Percentiles rank a stretch among this genome's conserved stretches.
Conservation (phyloP, 177 flowering plant genomes). For the Vitis hybrid region DNA sequence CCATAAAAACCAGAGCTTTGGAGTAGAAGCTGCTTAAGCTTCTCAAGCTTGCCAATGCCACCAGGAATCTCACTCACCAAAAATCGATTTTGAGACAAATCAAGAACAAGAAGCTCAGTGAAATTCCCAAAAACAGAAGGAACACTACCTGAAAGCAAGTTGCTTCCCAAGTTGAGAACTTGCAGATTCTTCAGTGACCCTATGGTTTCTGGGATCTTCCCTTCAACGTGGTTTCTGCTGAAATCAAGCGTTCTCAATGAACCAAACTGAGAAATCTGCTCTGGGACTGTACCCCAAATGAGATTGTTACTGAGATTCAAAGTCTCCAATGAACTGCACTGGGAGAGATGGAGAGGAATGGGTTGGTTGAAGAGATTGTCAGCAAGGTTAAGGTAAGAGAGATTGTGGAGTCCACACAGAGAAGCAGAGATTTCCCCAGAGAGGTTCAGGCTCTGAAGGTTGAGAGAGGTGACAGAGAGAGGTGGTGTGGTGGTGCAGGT, state of each 20-base stretch:
- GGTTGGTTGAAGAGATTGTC: slow-evolving; percentile 71
- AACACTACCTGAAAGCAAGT: slow-evolving; percentile 68
- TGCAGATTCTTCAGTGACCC: slow-evolving; percentile 50
- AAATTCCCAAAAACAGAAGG: slow-evolving; percentile 60
- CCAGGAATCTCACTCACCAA: slow-evolving; percentile 64
- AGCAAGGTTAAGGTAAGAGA: slow-evolving; percentile 66
- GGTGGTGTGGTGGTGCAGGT: slow-evolving; percentile 41
- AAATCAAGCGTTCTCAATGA: slow-evolving; percentile 66
- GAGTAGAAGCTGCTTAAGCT: slow-evolving; percentile 60
- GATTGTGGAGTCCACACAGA: slow-evolving; percentile 56
- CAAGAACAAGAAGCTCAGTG: slow-evolving; percentile 64
- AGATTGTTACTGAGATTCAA: slow-evolving; percentile 79
- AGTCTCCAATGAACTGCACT: slow-evolving; percentile 51
- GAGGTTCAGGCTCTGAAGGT: slow-evolving; percentile 69
- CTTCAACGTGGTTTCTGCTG: slow-evolving; percentile 68
- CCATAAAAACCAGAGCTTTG: slow-evolving; percentile 78
- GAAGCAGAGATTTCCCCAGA: slow-evolving; percentile 79
- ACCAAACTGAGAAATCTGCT: slow-evolving; percentile 58
- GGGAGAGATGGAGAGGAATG: slow-evolving; percentile 72
- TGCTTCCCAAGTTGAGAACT: slow-evolving; percentile 73
- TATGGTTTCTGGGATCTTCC: slow-evolving; percentile 58
- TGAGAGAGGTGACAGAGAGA: slow-evolving; percentile 44
- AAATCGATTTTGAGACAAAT: slow-evolving; percentile 65
- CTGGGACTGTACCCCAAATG: slow-evolving; percentile 89
- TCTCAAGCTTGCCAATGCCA: slow-evolving; percentile 58